These are phyloP conservation scores for Sphaerulina populicola DNA, from an alignment of 2,329 filamentous ascomycete species.

Conservation along the genomic window DNA sequence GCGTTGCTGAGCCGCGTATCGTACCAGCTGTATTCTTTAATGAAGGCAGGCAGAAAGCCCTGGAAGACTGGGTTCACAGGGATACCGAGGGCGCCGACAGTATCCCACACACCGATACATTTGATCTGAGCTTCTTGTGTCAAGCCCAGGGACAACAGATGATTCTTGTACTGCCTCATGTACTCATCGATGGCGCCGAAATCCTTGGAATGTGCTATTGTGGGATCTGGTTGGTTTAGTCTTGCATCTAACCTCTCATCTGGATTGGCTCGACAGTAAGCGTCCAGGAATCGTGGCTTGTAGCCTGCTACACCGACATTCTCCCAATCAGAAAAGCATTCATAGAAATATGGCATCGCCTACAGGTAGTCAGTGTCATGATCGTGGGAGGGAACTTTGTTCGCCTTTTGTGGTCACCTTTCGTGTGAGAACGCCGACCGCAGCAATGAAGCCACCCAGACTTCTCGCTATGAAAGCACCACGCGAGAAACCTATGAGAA, in stretches of 20 bases:
- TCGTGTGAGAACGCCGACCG: constrained; percentile 37
- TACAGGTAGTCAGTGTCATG: too few species aligned
- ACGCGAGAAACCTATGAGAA: constrained; percentile 40
- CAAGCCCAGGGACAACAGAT: constrained; percentile 21
- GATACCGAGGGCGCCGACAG: constrained; percentile 37
- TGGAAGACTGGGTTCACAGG: constrained; percentile 31
- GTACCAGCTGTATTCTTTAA: constrained; percentile 31
- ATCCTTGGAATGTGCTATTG: constrained; percentile 10
- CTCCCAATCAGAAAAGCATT: constrained; percentile 32
- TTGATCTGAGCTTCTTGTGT: constrained; percentile 29
- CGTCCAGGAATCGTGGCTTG: constrained; percentile 27
- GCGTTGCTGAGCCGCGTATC: constrained; percentile 30
- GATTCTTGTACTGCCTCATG: constrained; percentile 24
- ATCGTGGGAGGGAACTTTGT: too few species aligned
- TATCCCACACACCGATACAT: constrained; percentile 44
- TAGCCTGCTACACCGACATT: constrained; percentile 27
- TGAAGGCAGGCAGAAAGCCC: constrained; percentile 29
- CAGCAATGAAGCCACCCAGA: constrained; percentile 39
- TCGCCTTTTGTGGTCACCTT: not conserved
- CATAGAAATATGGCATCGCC: constrained; percentile 31
- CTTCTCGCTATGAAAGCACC: constrained; percentile 41
- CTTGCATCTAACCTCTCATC: constrained; percentile 13
- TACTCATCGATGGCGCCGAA: constrained; percentile 24
- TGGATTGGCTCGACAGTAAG: constrained; percentile 22
- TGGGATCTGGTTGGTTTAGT: constrained; percentile 8